A percentile compares a stretch with the other conserved stretches of the same genome.
These are phyloP conservation scores for Amanita pallidorosea DNA, from an alignment of 768 basidiomycete genomes.

Conservation along the genomic window DNA sequence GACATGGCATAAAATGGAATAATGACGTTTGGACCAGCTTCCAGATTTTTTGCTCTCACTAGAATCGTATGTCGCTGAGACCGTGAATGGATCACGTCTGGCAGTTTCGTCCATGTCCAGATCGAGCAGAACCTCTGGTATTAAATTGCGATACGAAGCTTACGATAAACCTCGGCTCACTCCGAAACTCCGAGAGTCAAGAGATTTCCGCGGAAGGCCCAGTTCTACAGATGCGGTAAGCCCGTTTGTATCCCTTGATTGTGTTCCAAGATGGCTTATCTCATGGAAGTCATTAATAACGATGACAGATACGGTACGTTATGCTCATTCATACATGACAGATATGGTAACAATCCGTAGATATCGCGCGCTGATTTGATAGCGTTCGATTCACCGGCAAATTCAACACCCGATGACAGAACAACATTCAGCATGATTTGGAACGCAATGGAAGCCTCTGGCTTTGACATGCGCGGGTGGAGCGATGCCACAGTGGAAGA, in stretches of 20 bases:
- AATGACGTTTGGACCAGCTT: constrained; percentile 30
- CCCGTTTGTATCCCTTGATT: neutral
- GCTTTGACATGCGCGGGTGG: constrained; percentile 51
- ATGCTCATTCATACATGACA: neutral
- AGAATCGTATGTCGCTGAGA: constrained; percentile 18
- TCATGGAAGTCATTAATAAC: constrained; percentile 1
- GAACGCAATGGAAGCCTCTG: constrained; percentile 34
- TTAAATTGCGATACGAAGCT: constrained; percentile 56
- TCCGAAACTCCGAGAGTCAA: constrained; percentile 3
- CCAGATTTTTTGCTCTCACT: constrained; percentile 58
- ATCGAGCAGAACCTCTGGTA: constrained; percentile 14
- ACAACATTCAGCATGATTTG: constrained; percentile 43
- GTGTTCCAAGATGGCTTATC: neutral
- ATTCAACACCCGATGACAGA: constrained; percentile 6
- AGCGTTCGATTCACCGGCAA: constrained; percentile 52
- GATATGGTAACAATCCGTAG: constrained; percentile 11
- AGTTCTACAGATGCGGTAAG: neutral
- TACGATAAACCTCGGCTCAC: constrained; percentile 51
- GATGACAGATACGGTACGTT: constrained; percentile 2
- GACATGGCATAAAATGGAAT: neutral
- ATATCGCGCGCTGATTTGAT: constrained; percentile 48
- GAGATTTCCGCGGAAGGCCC: neutral
- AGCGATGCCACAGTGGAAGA: constrained; percentile 44
- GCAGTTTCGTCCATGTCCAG: constrained; percentile 6
- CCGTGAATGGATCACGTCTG: neutral